Percentiles rank a stretch among this genome's conserved stretches.
Conservation (phyloP, 345 rosid species). For the Brassica nigra region DNA sequence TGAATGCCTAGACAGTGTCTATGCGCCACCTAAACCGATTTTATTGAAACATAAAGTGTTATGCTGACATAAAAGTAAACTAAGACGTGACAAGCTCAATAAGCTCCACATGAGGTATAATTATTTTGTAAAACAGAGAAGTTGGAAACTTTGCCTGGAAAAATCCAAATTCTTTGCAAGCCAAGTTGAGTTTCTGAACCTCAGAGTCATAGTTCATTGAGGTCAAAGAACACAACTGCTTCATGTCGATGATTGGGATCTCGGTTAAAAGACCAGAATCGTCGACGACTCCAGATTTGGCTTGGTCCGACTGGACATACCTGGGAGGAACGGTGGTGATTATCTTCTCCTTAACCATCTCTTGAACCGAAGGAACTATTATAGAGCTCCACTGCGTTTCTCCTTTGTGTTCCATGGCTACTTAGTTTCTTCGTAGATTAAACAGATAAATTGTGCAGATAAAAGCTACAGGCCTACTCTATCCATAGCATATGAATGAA, state of each 20-base stretch:
- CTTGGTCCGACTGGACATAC: constrained; percentile 15
- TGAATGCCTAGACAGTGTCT: no score
- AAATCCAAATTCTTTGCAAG: constrained; percentile 65
- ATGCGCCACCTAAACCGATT: no score
- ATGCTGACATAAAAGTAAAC: no score
- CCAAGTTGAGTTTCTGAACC: constrained; percentile 45
- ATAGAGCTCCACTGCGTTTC: constrained; percentile 29
- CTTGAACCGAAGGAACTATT: constrained; percentile 35
- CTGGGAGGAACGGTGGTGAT: constrained; percentile 29
- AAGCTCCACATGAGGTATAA: not conserved
- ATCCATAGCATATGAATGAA: not conserved
- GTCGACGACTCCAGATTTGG: not conserved
- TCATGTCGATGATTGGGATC: constrained; percentile 35
- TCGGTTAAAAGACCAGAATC: not conserved
- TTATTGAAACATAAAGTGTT: no score
- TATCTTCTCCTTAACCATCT: constrained; percentile 29
- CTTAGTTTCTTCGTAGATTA: not conserved
- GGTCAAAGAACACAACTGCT: not conserved
- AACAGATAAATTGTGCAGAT: not conserved
- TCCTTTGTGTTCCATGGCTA: constrained; percentile 27
- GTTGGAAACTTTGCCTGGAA: constrained; percentile 49
- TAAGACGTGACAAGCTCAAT: not conserved
- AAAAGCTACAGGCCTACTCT: not conserved
- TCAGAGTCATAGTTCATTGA: constrained; percentile 20
- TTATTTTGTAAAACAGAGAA: not conserved